A percentile compares a stretch with the other conserved stretches of the same genome.
Conservation (phyloP, 768 basidiomycete species). For the Tricholoma bakamatsutake region DNA sequence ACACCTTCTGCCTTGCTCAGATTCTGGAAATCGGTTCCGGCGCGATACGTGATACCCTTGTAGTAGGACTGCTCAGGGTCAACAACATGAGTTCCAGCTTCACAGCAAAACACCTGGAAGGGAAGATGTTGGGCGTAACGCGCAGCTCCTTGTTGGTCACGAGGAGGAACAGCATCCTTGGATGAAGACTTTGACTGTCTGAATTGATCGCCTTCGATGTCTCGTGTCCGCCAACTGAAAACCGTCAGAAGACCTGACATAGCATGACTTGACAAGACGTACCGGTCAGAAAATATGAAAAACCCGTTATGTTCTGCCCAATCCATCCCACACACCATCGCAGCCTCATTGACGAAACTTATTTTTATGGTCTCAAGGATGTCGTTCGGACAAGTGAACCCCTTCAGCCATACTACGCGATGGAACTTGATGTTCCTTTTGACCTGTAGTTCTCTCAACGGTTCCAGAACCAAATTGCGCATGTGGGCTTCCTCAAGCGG, state of each 20-base stretch:
- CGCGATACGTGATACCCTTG: slow-evolving; percentile 78
- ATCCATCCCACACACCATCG: slow-evolving; percentile 99
- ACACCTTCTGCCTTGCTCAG: slow-evolving; percentile 54
- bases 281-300: slow-evolving; percentile 98
- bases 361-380: slow-evolving; percentile 94
- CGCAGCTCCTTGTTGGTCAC: slow-evolving; percentile 72
- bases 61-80: slow-evolving; percentile 97
- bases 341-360: slow-evolving; percentile 84
- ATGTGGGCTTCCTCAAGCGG: slow-evolving; percentile 93
- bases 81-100: slow-evolving; percentile 94
- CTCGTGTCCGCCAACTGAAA: slow-evolving; percentile 89
- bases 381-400: slow-evolving; percentile 98
- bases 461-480: slow-evolving; percentile 89
- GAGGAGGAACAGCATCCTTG: slow-evolving; percentile 88
- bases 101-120: slow-evolving; percentile 99
- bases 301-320: slow-evolving; percentile 98
- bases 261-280: slow-evolving; percentile 16
- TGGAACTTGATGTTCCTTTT: slow-evolving; percentile 79
- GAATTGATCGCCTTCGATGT: slow-evolving; percentile 98
- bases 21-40: slow-evolving; percentile 80
- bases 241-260: background rate
- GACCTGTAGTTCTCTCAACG: slow-evolving; percentile 73
- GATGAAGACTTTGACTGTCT: slow-evolving; percentile 93
- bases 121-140: slow-evolving; percentile 91
- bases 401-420: slow-evolving; percentile 95